Evolutionary conservation across 805 yeast species (phyloP).

Genomic region (Candida golubevii): DNA sequence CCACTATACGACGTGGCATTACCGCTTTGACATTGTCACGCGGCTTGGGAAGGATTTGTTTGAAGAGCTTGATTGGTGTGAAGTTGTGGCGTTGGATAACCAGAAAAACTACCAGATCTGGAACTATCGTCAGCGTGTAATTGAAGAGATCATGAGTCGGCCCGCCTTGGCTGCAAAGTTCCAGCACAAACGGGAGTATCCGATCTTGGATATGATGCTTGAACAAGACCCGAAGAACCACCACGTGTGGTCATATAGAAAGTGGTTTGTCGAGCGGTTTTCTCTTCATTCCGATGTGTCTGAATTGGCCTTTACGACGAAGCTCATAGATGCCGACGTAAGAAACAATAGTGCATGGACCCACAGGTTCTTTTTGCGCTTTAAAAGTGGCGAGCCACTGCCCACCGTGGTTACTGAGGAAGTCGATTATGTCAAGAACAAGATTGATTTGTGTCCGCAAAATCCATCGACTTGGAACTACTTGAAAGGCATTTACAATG

Average conservation of each 20-base stretch:
- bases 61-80: constrained; percentile 76
- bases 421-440: constrained; percentile 43
- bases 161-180: constrained; percentile 20
- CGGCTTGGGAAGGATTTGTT: constrained; percentile 35
- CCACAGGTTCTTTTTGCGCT: constrained; percentile 64
- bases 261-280: constrained; percentile 70
- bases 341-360: constrained; percentile 94
- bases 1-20: constrained; percentile 88
- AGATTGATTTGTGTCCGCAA: constrained; percentile 63
- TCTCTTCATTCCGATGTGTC: constrained; percentile 37
- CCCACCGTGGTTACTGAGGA: constrained; percentile 39
- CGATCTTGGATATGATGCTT: constrained; percentile 63
- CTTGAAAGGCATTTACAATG: constrained; percentile 50
- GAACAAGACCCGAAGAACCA: constrained; percentile 84
- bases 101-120: constrained; percentile 96
- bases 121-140: constrained; percentile 78
- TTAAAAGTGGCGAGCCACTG: constrained; percentile 18
- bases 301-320: constrained; percentile 51
- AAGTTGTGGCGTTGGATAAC: constrained; percentile 64
- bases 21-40: constrained; percentile 50
- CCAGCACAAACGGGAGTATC: constrained; percentile 53
- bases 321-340: constrained; percentile 55
- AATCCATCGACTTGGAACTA: constrained; percentile 89
- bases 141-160: constrained; percentile 31
- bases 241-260: constrained; percentile 92